Evolutionary conservation across 495 filamentous ascomycete species (phyloP), one percentile per base, ranked within the genome.

Genomic region (Penicillium roqueforti): DNA sequence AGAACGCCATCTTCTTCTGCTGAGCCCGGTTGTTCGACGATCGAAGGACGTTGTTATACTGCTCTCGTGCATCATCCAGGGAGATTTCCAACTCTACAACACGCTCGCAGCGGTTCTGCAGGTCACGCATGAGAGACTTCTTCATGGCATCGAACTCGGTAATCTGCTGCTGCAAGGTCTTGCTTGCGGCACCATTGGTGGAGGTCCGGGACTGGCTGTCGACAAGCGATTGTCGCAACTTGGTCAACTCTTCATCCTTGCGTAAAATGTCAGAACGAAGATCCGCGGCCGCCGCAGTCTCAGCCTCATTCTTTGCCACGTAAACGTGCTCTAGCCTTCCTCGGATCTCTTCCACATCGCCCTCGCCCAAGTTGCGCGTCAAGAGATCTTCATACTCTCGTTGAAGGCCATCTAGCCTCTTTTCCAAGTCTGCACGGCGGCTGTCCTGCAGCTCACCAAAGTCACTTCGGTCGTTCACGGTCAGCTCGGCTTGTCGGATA

Each of bases 1-100:
- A 75, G 83, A 98, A 98, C 6, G 92, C 93, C 89, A 98, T 97
- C 81, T 97, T 98, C 85, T 98, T 98, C 72, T 97, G 93, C 73
- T 98, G 93, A 20, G 92, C 91, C 34, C 92, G 87, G 77, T 95
- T 97, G 78, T 97, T 97, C 50, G 89, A 95, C 18, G 88, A 88
- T 28, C 92, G 86, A 34, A 98, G 82, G 42, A 98, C 92, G 59
- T 95, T 95, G 76, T 97, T 97, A 72, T 98, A 98, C 71, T 97
- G 93, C 74, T 98, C 95, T 43, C 93, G 84, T 4, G 93, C 95
- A 74, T 96, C 91, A 63, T 98, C 93, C 28, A 98, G 77, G 22
- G 88, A 93, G 60, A 98, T 97, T 66, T 98, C 93, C 26, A 98
- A 83, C 73, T 98, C 93, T 23, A 98, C 93, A 39, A 98, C 92